A percentile compares a stretch with the other conserved stretches of the same genome.
These are phyloP conservation scores for Penicillium chermesinum DNA, from an alignment of 495 filamentous ascomycete species.

Conservation along the genomic window DNA sequence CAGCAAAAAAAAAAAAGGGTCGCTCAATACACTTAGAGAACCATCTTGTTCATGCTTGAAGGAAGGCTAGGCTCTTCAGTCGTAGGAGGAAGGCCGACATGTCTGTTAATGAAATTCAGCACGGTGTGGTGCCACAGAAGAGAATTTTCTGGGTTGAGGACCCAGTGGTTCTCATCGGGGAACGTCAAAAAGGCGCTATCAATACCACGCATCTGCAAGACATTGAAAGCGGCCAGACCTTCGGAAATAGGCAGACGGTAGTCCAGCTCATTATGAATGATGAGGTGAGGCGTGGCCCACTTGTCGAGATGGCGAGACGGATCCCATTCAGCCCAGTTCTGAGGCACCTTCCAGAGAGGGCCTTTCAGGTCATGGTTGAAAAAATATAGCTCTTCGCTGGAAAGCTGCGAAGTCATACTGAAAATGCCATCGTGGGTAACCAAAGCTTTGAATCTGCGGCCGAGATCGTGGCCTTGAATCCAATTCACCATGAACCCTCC, in stretches of 20 bases:
- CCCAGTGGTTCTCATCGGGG: constrained; percentile 84
- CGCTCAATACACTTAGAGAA: constrained; percentile 13
- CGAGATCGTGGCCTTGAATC: constrained; percentile 49
- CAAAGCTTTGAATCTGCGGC: constrained; percentile 79
- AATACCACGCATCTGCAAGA: constrained; percentile 61
- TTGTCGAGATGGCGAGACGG: constrained; percentile 61
- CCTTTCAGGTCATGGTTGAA: constrained; percentile 78
- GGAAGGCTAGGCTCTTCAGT: constrained; percentile 23
- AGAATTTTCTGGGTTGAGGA: constrained; percentile 85
- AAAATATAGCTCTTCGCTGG: constrained; percentile 86
- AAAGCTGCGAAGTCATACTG: constrained; percentile 67
- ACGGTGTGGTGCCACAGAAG: constrained; percentile 89
- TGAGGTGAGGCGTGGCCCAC: constrained; percentile 82
- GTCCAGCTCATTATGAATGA: constrained; percentile 90
- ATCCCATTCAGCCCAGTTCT: constrained; percentile 77
- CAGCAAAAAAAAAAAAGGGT: no score
- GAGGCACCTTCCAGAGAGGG: constrained; percentile 66
- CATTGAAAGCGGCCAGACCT: constrained; percentile 82
- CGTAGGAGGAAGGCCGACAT: constrained; percentile 50
- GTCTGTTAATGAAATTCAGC: constrained; percentile 83
- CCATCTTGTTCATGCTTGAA: constrained; percentile 13
- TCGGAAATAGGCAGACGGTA: constrained; percentile 82
- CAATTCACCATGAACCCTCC: constrained; percentile 83
- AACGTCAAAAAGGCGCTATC: constrained; percentile 64
- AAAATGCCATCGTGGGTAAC: constrained; percentile 91